Evolutionary conservation across 352 stramenopile genomes (phyloP).

Genomic region (Globisporangium echinulatum): DNA sequence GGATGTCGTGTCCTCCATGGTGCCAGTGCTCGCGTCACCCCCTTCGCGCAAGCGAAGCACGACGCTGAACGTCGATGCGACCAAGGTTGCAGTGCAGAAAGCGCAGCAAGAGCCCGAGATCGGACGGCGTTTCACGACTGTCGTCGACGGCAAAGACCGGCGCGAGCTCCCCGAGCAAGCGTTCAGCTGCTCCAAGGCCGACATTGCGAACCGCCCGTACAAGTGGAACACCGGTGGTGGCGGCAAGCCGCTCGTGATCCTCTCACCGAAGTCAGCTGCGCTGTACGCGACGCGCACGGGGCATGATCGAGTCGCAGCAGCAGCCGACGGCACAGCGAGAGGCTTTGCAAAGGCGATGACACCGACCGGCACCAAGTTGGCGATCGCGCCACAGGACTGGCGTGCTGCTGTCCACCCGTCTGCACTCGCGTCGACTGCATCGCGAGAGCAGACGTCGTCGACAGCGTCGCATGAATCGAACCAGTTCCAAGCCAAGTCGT

Average conservation of each 20-base stretch:
- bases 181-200: slow-evolving; percentile 18
- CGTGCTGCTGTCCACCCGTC: slow-evolving; percentile 1
- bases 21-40: background rate
- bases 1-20: background rate
- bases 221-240: slow-evolving; percentile 15
- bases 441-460: background rate
- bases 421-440: background rate
- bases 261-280: slow-evolving; percentile 7
- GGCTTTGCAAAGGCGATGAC: slow-evolving; percentile 9
- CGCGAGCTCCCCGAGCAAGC: slow-evolving; percentile 8
- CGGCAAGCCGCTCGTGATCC: slow-evolving; percentile 11
- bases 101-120: slow-evolving; percentile 2
- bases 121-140: slow-evolving; percentile 9
- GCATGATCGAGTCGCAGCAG: background rate
- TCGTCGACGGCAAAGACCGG: slow-evolving; percentile 8
- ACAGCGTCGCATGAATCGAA: background rate
- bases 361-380: background rate
- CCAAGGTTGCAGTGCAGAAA: slow-evolving; percentile 5
- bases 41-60: slow-evolving; percentile 12
- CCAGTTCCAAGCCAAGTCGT: slow-evolving; percentile 11
- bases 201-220: slow-evolving; percentile 1
- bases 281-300: slow-evolving; percentile 2
- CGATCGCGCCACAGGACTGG: slow-evolving; percentile 7
- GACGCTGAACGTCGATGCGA: slow-evolving; percentile 12
- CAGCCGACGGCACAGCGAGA: background rate